These are phyloP conservation scores for Coniochaeta sp. DNA, from an alignment of 2,329 filamentous ascomycete genomes.

Conservation along the genomic window DNA sequence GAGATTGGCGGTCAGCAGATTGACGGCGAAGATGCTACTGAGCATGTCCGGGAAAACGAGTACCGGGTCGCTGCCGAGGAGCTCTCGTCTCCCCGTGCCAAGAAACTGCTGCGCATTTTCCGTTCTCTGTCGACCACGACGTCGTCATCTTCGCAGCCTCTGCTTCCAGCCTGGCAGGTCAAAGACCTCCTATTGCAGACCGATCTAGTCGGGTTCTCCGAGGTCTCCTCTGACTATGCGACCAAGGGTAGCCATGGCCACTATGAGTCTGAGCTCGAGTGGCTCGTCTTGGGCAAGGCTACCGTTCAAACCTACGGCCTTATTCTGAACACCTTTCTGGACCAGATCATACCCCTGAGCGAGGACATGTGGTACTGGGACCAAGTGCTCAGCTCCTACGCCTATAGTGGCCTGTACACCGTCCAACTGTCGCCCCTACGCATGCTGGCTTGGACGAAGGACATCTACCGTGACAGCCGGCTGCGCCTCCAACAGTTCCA, in stretches of 20 bases:
- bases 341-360: slow-evolving; percentile 75
- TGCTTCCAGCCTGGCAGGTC: slow-evolving; percentile 55
- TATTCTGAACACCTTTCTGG: slow-evolving; percentile 67
- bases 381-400: slow-evolving; percentile 71
- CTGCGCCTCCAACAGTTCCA: slow-evolving; percentile 27
- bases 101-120: slow-evolving; percentile 60
- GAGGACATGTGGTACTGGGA: slow-evolving; percentile 97
- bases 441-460: slow-evolving; percentile 63
- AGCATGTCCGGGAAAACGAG: not conserved
- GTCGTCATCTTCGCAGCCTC: slow-evolving; percentile 53
- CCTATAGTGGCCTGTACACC: slow-evolving; percentile 74
- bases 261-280: slow-evolving; percentile 76
- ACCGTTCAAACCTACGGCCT: slow-evolving; percentile 85
- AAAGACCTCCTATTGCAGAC: slow-evolving; percentile 56
- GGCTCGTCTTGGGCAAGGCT: slow-evolving; percentile 85
- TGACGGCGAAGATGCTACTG: slow-evolving; percentile 7
- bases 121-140: slow-evolving; percentile 65
- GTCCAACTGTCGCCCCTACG: slow-evolving; percentile 76
- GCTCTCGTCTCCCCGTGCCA: slow-evolving; percentile 45
- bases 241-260: slow-evolving; percentile 14
- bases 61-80: slow-evolving; percentile 23
- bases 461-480: slow-evolving; percentile 59
- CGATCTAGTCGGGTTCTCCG: slow-evolving; percentile 33
- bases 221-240: not conserved
- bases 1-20: slow-evolving; percentile 29